Evolutionary conservation across 495 filamentous ascomycete genomes (phyloP).

Genomic region (Entonaema liquescens): DNA sequence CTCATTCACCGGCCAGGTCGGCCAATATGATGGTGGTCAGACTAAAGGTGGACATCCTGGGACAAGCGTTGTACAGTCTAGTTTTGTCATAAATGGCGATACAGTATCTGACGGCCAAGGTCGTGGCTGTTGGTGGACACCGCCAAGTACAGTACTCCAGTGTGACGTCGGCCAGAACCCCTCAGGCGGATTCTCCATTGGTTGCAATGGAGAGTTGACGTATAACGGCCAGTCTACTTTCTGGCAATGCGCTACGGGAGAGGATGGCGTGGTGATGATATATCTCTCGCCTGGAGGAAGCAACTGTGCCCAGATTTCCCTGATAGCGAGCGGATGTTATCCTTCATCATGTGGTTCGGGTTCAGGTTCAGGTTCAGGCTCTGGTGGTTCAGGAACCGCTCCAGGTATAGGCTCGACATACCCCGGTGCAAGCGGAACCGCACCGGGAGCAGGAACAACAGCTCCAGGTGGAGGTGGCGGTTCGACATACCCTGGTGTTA

Average conservation of each 20-base stretch:
- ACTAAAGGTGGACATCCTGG: slow-evolving; percentile 24
- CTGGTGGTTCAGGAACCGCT: slow-evolving; percentile 8
- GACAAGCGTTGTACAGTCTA: slow-evolving; percentile 17
- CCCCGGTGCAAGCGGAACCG: neutral
- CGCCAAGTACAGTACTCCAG: slow-evolving; percentile 68
- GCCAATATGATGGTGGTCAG: slow-evolving; percentile 41
- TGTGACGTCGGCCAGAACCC: slow-evolving; percentile 65
- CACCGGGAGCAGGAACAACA: neutral
- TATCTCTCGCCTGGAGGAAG: slow-evolving; percentile 57
- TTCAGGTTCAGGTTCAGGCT: neutral
- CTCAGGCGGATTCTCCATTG: slow-evolving; percentile 58
- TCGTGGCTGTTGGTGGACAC: slow-evolving; percentile 46
- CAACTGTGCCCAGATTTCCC: slow-evolving; percentile 56
- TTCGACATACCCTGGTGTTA: slow-evolving; percentile 8
- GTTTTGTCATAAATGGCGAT: slow-evolving; percentile 38
- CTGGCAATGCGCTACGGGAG: slow-evolving; percentile 63
- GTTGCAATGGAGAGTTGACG: slow-evolving; percentile 57
- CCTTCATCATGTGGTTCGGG: slow-evolving; percentile 37
- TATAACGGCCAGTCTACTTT: slow-evolving; percentile 57
- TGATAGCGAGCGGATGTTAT: slow-evolving; percentile 60
- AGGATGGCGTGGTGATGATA: slow-evolving; percentile 60
- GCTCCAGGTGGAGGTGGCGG: slow-evolving; percentile 4
- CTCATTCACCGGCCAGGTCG: slow-evolving; percentile 29
- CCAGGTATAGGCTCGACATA: slow-evolving; percentile 6
- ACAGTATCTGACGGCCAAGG: slow-evolving; percentile 38